Evolutionary conservation across 2,329 filamentous ascomycete genomes (phyloP).

Genomic region (Xylaria hypoxylon): DNA sequence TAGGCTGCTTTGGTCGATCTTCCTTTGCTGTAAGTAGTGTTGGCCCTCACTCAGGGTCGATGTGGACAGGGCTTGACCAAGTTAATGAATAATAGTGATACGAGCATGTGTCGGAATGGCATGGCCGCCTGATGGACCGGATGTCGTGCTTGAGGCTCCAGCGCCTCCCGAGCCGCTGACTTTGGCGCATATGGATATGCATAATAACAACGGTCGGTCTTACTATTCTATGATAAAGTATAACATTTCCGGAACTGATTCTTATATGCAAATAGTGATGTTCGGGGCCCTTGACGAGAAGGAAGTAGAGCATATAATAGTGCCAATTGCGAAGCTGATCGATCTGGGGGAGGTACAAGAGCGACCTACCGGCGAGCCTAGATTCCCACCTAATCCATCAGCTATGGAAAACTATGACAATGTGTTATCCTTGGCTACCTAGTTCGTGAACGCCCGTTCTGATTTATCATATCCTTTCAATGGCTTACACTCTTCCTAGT

Average conservation of each 20-base stretch:
- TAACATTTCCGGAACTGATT: not conserved
- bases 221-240: too few relatives aligned
- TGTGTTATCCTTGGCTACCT: not conserved
- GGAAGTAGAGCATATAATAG: constrained; percentile 1
- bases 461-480: too few relatives aligned
- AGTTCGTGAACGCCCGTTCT: not conserved
- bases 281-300: not conserved
- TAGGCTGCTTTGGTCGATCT: constrained; percentile 11
- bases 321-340: constrained; percentile 9
- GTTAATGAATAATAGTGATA: constrained; percentile 9
- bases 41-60: not conserved
- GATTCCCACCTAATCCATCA: not conserved
- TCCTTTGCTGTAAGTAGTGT: constrained; percentile 1
- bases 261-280: not conserved
- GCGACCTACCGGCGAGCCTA: constrained; percentile 1
- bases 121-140: constrained; percentile 7
- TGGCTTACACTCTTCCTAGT: not conserved
- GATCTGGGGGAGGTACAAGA: constrained; percentile 4
- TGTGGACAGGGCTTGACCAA: not conserved
- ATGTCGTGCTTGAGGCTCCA: not conserved
- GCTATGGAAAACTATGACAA: constrained; percentile 2
- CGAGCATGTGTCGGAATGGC: constrained; percentile 13
- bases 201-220: not conserved
- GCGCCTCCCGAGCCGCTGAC: not conserved
- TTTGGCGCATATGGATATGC: constrained; percentile 9